Base-by-base conservation (phyloP, 371 early-diverging fungal species). In the Apophysomyces variabilis region DNA sequence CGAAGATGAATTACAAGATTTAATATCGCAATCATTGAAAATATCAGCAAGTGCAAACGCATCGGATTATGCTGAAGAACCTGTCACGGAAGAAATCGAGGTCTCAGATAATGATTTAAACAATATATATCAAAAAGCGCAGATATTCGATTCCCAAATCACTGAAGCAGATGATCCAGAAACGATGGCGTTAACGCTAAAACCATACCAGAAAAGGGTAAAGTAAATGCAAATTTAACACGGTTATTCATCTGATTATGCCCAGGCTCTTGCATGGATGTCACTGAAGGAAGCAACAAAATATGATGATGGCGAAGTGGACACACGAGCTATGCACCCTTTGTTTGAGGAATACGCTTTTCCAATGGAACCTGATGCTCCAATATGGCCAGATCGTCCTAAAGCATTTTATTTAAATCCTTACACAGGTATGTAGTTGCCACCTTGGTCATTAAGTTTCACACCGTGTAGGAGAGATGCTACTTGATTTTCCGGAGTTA, bases 301-400 rank as follows among this genome's bases (percentile, higher is more conserved):
- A 2, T 54, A 67, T 38, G 67, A 59, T 3, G 69, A 77, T 41
- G 70, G 67, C 0, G 80, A 75, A 11, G 57, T 69, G 9, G 74
- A 77, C 37, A 77, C 77, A 64, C 68, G 79, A 16, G 64, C 83
- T 5, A 76, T 90, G 67, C 87, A 88, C 67, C 89, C 89, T 11
- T 70, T 89, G n/a, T 89, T 86, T 88, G 88, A 86, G 62, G 85
- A 80, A 56, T 87, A 85, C 65, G 66, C 64, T 4, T 85, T 89
- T 70, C 76, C 82, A 11, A 38, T 44, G 12, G 80, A 73, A 4
- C 57, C 59, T 35, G 64, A 65, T 3, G 68, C 44, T 18, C 26
- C 62, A 13, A 66, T 43, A 16, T 5, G 32, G 43, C 39, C 73
- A 26, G 43, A 75, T 59, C 13, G 59, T 38, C 38, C 68, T 54